Evolutionary conservation across 1,284 basidiomycete species (phyloP).

Genomic region (Trichosporon sp.): DNA sequence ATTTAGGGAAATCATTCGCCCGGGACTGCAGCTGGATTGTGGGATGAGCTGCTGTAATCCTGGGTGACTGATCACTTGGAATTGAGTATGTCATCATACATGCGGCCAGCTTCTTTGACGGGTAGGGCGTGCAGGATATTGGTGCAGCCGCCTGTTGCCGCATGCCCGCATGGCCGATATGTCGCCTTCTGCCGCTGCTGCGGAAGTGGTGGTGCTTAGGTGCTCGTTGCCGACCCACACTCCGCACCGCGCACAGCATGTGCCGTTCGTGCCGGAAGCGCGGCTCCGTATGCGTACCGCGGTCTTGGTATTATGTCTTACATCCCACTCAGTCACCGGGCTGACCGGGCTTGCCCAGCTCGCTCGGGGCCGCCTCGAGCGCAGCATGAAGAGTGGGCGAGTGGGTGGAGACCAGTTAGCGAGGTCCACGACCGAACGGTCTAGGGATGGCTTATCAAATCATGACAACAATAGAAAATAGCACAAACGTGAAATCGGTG

Average conservation of each 20-base stretch:
- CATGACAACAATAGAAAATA: no score
- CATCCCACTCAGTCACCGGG: not conserved
- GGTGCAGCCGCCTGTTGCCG: not conserved
- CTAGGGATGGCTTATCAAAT: no score
- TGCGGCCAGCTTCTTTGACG: not conserved
- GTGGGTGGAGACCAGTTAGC: not conserved
- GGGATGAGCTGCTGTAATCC: not conserved
- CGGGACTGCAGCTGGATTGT: not conserved
- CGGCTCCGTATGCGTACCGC: not conserved
- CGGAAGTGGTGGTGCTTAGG: not conserved
- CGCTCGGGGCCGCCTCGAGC: not conserved
- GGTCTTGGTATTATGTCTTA: not conserved
- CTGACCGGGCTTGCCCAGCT: not conserved
- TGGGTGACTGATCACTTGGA: not conserved
- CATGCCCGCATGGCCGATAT: not conserved
- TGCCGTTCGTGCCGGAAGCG: not conserved
- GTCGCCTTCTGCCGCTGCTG: not conserved
- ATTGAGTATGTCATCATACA: not conserved
- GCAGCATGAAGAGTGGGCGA: not conserved
- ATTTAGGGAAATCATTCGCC: not conserved
- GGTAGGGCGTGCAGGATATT: not conserved
- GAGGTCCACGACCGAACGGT: no score
- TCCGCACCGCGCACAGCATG: not conserved
- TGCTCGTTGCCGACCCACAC: not conserved
- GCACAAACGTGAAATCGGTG: not conserved